Percentiles rank a stretch among this genome's conserved stretches.
phyloP scores from a whole-genome alignment of 2,329 filamentous ascomycete genomes.

The Talaromyces albobiverticillius region DNA sequence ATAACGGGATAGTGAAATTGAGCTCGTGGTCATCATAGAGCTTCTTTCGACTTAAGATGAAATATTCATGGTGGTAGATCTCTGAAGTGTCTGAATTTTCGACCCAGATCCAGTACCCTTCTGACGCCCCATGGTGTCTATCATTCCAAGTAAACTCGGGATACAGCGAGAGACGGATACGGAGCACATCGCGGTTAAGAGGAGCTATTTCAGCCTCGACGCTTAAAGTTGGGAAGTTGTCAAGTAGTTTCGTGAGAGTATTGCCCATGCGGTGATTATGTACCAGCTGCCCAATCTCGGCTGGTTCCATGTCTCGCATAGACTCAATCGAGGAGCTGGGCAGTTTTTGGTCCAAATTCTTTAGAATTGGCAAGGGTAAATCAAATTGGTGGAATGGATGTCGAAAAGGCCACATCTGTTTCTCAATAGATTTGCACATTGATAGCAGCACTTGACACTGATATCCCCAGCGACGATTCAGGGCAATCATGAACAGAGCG shows the following conservation, averaged over 20 bases:
- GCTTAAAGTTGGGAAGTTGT: conserved; percentile 87
- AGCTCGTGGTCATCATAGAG: conserved; percentile 95
- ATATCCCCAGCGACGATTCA: conserved; percentile 93
- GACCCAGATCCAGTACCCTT: conserved; percentile 98
- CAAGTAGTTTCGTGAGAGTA: conserved; percentile 74
- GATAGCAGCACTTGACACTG: conserved; percentile 89
- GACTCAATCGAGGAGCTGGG: conserved; percentile 70
- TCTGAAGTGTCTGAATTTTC: conserved; percentile 97
- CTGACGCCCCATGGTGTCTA: conserved; percentile 84
- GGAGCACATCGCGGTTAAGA: conserved; percentile 86
- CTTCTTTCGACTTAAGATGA: conserved; percentile 86
- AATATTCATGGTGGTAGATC: conserved; percentile 97
- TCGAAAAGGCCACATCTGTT: conserved; percentile 89
- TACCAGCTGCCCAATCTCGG: conserved; percentile 86
- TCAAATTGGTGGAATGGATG: conserved; percentile 96
- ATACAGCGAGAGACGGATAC: conserved; percentile 81
- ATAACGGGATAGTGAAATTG: conserved; percentile 93
- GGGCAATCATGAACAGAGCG: conserved; percentile 93
- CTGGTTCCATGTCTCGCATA: conserved; percentile 86
- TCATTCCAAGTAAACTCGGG: conserved; percentile 96
- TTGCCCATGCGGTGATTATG: conserved; percentile 86
- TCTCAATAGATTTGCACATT: conserved; percentile 95
- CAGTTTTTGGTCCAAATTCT: conserved; percentile 80
- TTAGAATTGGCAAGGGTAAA: conserved; percentile 75
- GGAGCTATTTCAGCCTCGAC: conserved; percentile 95